Base-by-base conservation (phyloP, 345 rosid genomes). In the Citrus unshiu region DNA sequence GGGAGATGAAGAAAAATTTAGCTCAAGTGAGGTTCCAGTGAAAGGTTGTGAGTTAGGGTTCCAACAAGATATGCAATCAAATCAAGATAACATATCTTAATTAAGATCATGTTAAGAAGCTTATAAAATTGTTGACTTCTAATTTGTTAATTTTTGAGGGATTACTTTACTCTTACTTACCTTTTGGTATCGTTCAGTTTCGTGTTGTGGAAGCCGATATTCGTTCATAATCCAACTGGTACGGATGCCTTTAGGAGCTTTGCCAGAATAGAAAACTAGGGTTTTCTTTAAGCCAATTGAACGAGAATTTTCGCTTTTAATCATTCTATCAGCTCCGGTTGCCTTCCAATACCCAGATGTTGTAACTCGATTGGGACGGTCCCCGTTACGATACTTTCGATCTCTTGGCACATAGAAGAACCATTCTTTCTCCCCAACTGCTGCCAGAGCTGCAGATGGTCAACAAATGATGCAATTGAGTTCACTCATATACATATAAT, bases 141-240 rank as follows among this genome's bases (percentile, higher is more conserved):
- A 32, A 25, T 29, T 18, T 35, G 18, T 29, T 29, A n/a, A 25
- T 46, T 13, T 10, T 46, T 0, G 51, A 46, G 51, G 12, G 51
- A 46, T 46, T 46, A 46, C 18, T 46, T 46, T 13, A 13, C 51
- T 46, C 5, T 46, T 3, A 32, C 9, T 9, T 90, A 94, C 99
- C 98, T 97, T 97, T 51, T 93, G 98, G 68, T 91, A 94, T 37
- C 91, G 88, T 74, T 97, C 92, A 16, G 98, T 93, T 40, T 97
- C 98, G 56, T 94, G 98, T 9, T 93, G 99, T 2, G 99, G 99
- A 85, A 97, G 85, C 59, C 99, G 95, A 67, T 94, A 96, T 90
- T 97, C 99, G 80, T 97, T 97, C 99, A 97, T 97, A 78, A 97
- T 97, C 99, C 99, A 97, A 58, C 99, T 93, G 67, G 97, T 93